Evolutionary conservation across 192 early-diverging fungal genomes (phyloP), one percentile per base, ranked within the genome.

Genomic region (Backusella macrospora): DNA sequence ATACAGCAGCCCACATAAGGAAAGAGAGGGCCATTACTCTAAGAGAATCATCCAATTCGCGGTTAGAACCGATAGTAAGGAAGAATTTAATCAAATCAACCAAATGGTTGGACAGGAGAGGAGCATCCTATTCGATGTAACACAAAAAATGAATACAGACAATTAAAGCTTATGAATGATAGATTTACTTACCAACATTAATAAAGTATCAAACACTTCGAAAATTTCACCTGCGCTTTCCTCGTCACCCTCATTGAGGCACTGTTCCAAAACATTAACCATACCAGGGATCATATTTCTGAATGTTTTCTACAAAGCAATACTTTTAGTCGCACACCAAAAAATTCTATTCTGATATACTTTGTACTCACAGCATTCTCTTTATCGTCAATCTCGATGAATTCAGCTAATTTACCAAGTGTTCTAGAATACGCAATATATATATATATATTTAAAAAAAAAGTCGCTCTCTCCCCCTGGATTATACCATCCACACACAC

Each of bases 11-110:
- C 87, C 87, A 91, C 84, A 94, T 92, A 38, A 92, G 72, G 86
- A 95, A 96, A 70, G 92, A 92, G 26, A 97, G 82, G 3, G 92
- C 91, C 83, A 92, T 88, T 21, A 93, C 86, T 74, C 96, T 90
- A 66, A 92, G 76, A 18, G 81, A 85, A 40, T 90, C 91, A 43
- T 89, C 90, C 44, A 92, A 85, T 26, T 91, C 82, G 47, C 83
- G 80, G 76, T 94, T 94, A 63, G 81, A 75, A 62, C 89, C 92
- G 34, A 95, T 86, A 48, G 74, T 85, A 68, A 93, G 83, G 80
- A 93, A 92, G 73, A 97, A 95, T 66, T 92, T 84, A 59, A 97
- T 87, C 62, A 97, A 84, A 63, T 94, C 88, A 47, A 87, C 82
- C 74, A 97, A 80, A 70, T 96, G 92, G 62, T 87, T 88, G 45